Base-by-base conservation (phyloP, 305 asterid genomes). In the Solanum aculeatissimum region DNA sequence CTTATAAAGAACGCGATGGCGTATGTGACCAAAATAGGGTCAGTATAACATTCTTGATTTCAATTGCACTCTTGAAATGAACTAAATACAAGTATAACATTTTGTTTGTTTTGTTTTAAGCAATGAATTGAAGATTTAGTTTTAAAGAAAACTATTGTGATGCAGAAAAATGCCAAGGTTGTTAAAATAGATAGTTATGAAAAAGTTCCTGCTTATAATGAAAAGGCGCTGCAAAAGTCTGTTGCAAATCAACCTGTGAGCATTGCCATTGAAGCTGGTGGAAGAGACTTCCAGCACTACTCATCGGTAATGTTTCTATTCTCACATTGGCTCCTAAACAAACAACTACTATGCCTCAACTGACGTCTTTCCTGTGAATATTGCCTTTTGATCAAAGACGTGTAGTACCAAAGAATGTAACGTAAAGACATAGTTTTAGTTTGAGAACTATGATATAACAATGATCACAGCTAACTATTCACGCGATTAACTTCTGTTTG, bases 221-320 rank as follows among this genome's bases (percentile, higher is more conserved):
- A 86, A 32, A 84, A 78, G 71, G 85, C 88, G 11, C 4, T 86
- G 27, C 85, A 78, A 32, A 86, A 83, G 84, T 86, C 88, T 11
- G 86, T 68, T 62, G 68, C 86, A 13, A 79, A 29, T 66, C 88
- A 86, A 63, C 88, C 88, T 16, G 74, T 86, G 32, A 86, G 88
- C 63, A 57, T 86, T 55, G 88, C 88, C 32, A 0, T 86, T 83
- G 88, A 86, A 86, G 88, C 82, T 66, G 86, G 86, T 21, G 88
- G 88, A 38, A 66, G 60, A 3, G 88, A 80, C 49, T 86, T 86
- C 47, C 88, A 86, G 43, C 81, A 83, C 65, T 86, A 86, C 55
- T 18, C 19, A 65, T 75, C 86, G 60, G 88, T 86, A 86, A 86
- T 29, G 32, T 58, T 53, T 25, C 11, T 38, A 53, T n/a, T 53